A percentile compares a stretch with the other conserved stretches of the same genome.
phyloP scores from a whole-genome alignment of 441 rosid genomes.

The Gossypium davidsonii region DNA sequence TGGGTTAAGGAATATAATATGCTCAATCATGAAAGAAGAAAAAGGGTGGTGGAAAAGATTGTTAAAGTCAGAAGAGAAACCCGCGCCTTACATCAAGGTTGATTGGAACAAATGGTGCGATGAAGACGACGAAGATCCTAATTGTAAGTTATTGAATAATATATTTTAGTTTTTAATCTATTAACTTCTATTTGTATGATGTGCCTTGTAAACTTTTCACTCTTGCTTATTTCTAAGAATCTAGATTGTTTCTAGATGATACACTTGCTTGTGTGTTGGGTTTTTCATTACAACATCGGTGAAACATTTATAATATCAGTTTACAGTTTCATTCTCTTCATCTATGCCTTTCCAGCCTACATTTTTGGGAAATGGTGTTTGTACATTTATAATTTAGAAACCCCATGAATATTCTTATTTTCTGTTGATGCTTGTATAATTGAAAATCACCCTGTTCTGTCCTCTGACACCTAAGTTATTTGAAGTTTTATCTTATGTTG shows the following conservation, averaged over 20 bases:
- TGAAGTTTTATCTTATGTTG: neutral
- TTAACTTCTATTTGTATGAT: neutral
- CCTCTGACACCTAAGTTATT: neutral
- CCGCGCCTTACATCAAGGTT: constrained; percentile 94
- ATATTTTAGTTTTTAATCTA: neutral
- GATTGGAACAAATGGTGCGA: constrained; percentile 99
- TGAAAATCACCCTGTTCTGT: neutral
- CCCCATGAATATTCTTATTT: neutral
- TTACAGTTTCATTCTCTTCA: neutral
- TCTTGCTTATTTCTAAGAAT: neutral
- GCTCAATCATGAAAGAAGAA: constrained; percentile 72
- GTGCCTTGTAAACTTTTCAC: neutral
- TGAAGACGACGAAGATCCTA: constrained; percentile 69
- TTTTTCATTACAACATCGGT: neutral
- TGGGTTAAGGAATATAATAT: constrained; percentile 79
- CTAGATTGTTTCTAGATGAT: neutral
- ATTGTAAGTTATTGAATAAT: constrained; percentile 40
- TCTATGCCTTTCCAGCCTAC: neutral
- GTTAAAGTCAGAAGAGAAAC: constrained; percentile 69
- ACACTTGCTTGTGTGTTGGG: neutral
- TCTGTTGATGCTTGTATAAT: neutral
- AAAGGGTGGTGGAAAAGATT: constrained; percentile 91
- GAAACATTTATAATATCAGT: neutral
- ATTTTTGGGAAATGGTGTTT: neutral
- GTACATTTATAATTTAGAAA: neutral